These are phyloP conservation scores for Astrothelium subdiscretum DNA, from an alignment of 495 filamentous ascomycete species.

Conservation along the genomic window DNA sequence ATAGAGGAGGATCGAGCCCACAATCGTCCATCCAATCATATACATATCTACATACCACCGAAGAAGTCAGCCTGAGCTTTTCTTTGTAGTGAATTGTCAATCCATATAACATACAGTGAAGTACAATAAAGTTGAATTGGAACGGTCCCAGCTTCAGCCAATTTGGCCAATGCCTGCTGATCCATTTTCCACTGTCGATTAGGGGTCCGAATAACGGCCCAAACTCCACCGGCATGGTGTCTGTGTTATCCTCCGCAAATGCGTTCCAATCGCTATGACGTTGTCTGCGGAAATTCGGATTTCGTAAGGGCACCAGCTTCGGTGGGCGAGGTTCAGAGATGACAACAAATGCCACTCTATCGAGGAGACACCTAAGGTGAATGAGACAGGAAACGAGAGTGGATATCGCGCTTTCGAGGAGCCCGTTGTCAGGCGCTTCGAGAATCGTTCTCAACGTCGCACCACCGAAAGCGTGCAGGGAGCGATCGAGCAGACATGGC, in stretches of 20 bases:
- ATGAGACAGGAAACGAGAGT: background rate
- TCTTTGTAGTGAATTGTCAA: background rate
- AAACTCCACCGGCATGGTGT: background rate
- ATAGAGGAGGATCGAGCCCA: slow-evolving; percentile 68
- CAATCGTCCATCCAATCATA: slow-evolving; percentile 54
- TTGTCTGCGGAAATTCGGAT: background rate
- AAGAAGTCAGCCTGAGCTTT: background rate
- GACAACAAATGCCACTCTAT: background rate
- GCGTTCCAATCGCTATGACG: background rate
- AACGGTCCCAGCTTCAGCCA: background rate
- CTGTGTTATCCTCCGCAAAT: background rate
- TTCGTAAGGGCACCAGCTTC: background rate
- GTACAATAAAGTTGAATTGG: background rate
- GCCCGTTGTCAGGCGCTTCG: background rate
- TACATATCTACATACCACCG: slow-evolving; percentile 43
- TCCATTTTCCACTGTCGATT: background rate
- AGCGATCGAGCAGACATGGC: background rate
- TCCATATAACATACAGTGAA: background rate
- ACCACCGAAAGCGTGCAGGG: background rate
- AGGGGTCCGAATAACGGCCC: background rate
- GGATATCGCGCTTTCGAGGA: background rate
- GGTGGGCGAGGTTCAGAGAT: background rate
- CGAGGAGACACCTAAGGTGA: background rate
- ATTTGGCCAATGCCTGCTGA: background rate
- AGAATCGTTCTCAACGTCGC: background rate